phyloP scores from a whole-genome alignment of 306 rosid genomes.

The Spatholobus suberectus region DNA sequence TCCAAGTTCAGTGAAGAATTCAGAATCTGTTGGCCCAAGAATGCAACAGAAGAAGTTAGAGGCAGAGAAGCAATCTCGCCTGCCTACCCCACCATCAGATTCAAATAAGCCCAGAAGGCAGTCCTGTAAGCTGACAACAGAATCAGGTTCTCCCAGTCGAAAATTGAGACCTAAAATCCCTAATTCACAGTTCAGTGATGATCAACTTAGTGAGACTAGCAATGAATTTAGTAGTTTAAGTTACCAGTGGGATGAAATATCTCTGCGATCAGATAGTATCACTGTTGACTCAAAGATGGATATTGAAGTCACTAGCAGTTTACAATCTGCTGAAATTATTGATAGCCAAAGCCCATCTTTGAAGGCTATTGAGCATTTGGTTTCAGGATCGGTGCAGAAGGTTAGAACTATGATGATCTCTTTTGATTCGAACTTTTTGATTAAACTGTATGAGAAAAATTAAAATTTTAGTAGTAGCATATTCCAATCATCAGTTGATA shows the following conservation, averaged over 20 bases:
- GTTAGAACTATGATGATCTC: constrained; percentile 47
- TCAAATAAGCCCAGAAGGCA: constrained; percentile 63
- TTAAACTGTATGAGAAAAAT: neutral
- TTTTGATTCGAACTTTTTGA: constrained; percentile 8
- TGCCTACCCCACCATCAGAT: constrained; percentile 62
- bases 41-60: constrained; percentile 62
- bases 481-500: constrained; percentile 1
- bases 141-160: constrained; percentile 54
- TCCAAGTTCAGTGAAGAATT: constrained; percentile 51
- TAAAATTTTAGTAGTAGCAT: neutral
- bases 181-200: constrained; percentile 53
- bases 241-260: constrained; percentile 63
- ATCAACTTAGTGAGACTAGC: constrained; percentile 68
- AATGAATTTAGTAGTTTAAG: constrained; percentile 61
- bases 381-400: constrained; percentile 52
- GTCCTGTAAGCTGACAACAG: constrained; percentile 50
- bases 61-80: constrained; percentile 63
- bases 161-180: constrained; percentile 55
- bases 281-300: constrained; percentile 48
- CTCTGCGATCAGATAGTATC: constrained; percentile 54
- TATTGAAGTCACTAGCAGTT: constrained; percentile 54
- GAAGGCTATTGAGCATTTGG: constrained; percentile 49
- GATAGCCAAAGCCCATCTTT: constrained; percentile 46
- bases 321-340: constrained; percentile 46
- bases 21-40: constrained; percentile 76